These are phyloP conservation scores for Lepidium aucheri DNA, from an alignment of 345 rosid species.

Conservation along the genomic window DNA sequence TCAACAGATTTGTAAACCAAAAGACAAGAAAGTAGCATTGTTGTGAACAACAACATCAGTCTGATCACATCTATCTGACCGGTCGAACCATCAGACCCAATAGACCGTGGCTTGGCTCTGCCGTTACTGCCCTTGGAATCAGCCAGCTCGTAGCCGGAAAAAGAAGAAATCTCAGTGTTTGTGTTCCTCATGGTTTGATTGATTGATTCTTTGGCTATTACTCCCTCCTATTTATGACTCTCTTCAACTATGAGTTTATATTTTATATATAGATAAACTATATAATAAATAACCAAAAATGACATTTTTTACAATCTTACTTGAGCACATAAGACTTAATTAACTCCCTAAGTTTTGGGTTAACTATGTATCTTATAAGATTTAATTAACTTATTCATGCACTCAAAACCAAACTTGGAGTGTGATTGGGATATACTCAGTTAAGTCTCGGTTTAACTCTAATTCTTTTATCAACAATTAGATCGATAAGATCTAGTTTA, in stretches of 20 bases:
- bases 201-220: not conserved
- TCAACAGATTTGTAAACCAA: constrained; percentile 8
- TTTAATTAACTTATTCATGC: not conserved
- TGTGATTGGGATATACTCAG: not conserved
- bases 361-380: not conserved
- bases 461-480: not conserved
- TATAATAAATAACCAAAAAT: not conserved
- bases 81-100: not conserved
- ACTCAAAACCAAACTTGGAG: not conserved
- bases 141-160: not conserved
- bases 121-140: not conserved
- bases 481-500: too few relatives aligned
- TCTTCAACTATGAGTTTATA: not conserved
- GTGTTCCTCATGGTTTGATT: not conserved
- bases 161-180: not conserved
- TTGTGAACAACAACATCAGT: not conserved
- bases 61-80: not conserved
- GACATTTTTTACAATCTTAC: not conserved
- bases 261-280: not conserved
- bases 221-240: not conserved
- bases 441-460: not conserved
- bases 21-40: not conserved
- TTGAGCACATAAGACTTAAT: not conserved
- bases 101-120: not conserved
- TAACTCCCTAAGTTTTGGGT: not conserved